A percentile compares a stretch with the other conserved stretches of the same genome.
Evolutionary conservation across 2,329 filamentous ascomycete species (phyloP).

Genomic region (Fusarium sp.): DNA sequence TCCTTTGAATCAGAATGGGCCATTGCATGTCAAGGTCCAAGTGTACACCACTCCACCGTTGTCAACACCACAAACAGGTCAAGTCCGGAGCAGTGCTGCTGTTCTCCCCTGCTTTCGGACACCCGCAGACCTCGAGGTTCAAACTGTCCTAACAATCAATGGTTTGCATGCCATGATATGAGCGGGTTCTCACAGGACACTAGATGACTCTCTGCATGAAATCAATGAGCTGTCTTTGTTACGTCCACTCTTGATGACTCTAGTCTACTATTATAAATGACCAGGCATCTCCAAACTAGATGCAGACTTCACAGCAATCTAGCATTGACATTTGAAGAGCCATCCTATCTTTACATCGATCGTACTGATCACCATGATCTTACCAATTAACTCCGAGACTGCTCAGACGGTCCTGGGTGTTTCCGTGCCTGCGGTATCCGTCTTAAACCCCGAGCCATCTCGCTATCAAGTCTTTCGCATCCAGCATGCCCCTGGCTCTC

Average conservation of each 20-base stretch:
- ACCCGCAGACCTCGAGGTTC: slow-evolving; percentile 24
- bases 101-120: slow-evolving; percentile 15
- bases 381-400: background rate
- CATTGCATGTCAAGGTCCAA: background rate
- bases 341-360: background rate
- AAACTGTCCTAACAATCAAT: slow-evolving; percentile 8
- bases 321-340: background rate
- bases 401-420: background rate
- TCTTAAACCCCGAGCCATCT: background rate
- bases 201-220: background rate
- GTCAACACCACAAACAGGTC: slow-evolving; percentile 14
- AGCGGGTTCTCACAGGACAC: slow-evolving; percentile 10
- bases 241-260: background rate
- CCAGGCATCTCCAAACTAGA: background rate
- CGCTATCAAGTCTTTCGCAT: slow-evolving; percentile 36
- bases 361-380: slow-evolving; percentile 6
- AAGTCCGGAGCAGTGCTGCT: slow-evolving; percentile 2
- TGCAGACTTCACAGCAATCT: background rate
- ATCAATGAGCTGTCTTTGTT: slow-evolving; percentile 1
- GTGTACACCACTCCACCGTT: background rate
- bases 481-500: slow-evolving; percentile 23
- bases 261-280: background rate
- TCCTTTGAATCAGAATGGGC: background rate
- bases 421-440: background rate
- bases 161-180: slow-evolving; percentile 8